Percentiles rank a stretch among this genome's conserved stretches.
These are phyloP conservation scores for Lumnitzera racemosa DNA, from an alignment of 345 rosid species.

Conservation along the genomic window DNA sequence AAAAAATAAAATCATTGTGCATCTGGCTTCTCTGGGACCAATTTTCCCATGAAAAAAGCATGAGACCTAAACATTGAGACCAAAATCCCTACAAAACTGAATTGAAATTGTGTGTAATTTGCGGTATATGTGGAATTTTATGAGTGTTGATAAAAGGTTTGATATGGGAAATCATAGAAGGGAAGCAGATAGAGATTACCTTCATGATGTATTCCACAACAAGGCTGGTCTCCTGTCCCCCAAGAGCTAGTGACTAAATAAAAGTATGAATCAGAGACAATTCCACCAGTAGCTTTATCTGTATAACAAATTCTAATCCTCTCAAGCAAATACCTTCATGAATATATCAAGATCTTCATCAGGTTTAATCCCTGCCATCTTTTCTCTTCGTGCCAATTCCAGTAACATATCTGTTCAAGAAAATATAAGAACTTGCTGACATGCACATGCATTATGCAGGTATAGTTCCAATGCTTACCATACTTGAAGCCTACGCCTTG, in stretches of 20 bases:
- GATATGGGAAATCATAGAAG: neutral
- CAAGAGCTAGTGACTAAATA: constrained; percentile 75
- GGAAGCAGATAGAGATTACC: constrained; percentile 45
- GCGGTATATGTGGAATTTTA: too few species aligned
- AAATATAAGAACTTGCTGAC: neutral
- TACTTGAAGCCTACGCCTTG: constrained; percentile 95
- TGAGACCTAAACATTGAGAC: too few species aligned
- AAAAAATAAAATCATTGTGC: too few species aligned
- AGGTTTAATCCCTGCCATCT: constrained; percentile 83
- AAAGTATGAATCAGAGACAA: constrained; percentile 2
- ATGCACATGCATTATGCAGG: neutral
- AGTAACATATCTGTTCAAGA: constrained; percentile 63
- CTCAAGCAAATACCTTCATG: constrained; percentile 63
- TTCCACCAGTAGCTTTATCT: too few species aligned
- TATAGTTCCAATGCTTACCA: constrained; percentile 41
- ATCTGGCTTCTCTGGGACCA: too few species aligned
- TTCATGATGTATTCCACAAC: constrained; percentile 90
- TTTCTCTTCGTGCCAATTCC: constrained; percentile 94
- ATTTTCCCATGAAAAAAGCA: too few species aligned
- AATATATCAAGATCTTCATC: constrained; percentile 98
- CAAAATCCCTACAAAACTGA: too few species aligned
- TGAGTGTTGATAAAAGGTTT: too few species aligned
- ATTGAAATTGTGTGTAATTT: too few species aligned
- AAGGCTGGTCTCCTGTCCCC: constrained; percentile 76
- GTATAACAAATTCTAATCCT: too few species aligned